Conservation (phyloP, 305 asterid species). For the Nicotiana rustica region DNA sequence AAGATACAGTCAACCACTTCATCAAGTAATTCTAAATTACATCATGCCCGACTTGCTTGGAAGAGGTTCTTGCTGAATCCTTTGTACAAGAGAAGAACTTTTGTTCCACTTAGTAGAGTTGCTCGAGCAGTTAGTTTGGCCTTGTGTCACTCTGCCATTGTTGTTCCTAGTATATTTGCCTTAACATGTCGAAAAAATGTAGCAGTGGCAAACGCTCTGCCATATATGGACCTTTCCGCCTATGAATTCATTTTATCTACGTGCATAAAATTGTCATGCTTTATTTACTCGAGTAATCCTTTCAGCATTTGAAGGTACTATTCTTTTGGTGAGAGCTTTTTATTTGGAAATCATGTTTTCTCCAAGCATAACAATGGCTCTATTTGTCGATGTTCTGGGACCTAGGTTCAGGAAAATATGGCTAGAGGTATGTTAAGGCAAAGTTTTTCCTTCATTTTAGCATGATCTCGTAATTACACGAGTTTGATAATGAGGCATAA, state of each 20-base stretch:
- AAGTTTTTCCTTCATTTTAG: too few relatives aligned
- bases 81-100: conserved; percentile 42
- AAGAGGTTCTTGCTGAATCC: conserved; percentile 56
- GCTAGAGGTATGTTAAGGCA: conserved; percentile 45
- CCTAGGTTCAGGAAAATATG: conserved; percentile 72
- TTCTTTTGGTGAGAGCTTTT: conserved; percentile 70
- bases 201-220: conserved; percentile 63
- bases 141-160: conserved; percentile 62
- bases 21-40: conserved; percentile 51
- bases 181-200: conserved; percentile 59
- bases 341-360: conserved; percentile 70
- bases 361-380: conserved; percentile 89
- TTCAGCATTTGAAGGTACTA: conserved; percentile 56
- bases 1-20: conserved; percentile 56
- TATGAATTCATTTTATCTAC: conserved; percentile 58
- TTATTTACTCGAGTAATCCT: conserved; percentile 54
- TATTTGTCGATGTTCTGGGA: conserved; percentile 85
- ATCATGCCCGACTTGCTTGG: conserved; percentile 67
- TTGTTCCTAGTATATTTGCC: conserved; percentile 77
- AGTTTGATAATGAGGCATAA: too few relatives aligned
- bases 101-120: conserved; percentile 53
- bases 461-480: too few relatives aligned
- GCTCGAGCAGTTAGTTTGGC: conserved; percentile 90
- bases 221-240: conserved; percentile 52
- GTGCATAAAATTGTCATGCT: conserved; percentile 70